phyloP scores from a whole-genome alignment of 202 grass and related monocot genomes.

The Carex arenaria region DNA sequence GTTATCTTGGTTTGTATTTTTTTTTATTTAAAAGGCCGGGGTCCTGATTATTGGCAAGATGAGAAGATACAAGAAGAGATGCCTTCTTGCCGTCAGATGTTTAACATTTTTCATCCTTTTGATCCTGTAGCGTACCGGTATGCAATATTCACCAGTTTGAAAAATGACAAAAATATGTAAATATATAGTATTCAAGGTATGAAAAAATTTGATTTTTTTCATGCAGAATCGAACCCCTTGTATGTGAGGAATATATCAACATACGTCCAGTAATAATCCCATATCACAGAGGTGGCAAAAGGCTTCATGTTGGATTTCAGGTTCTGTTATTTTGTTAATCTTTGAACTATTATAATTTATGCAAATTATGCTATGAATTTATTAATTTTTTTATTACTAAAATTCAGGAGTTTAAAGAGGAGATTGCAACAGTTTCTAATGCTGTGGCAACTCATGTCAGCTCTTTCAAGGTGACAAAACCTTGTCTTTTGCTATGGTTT shows the following conservation, averaged over 20 bases:
- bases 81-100: slow-evolving; percentile 88
- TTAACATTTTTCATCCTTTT: slow-evolving; percentile 97
- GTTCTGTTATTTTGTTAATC: slow-evolving; percentile 31
- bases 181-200: background rate
- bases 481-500: slow-evolving; percentile 11
- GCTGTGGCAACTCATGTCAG: slow-evolving; percentile 42
- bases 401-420: slow-evolving; percentile 77
- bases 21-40: slow-evolving; percentile 50
- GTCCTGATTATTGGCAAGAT: slow-evolving; percentile 87
- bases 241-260: slow-evolving; percentile 84
- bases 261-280: slow-evolving; percentile 80
- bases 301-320: slow-evolving; percentile 91
- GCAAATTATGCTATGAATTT: slow-evolving; percentile 28
- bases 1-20: background rate
- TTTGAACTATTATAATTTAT: slow-evolving; percentile 24
- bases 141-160: slow-evolving; percentile 10
- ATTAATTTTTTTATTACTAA: slow-evolving; percentile 6
- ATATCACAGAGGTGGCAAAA: slow-evolving; percentile 91
- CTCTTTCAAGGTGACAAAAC: slow-evolving; percentile 48
- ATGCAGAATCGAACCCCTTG: slow-evolving; percentile 97
- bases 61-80: slow-evolving; percentile 85
- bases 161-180: background rate
- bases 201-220: slow-evolving; percentile 56
- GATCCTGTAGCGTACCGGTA: slow-evolving; percentile 98
- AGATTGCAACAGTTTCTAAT: slow-evolving; percentile 50